Evolutionary conservation across 2,329 filamentous ascomycete genomes (phyloP), one percentile per base, ranked within the genome.

Genomic region (Pleochaeta shiraiana): DNA sequence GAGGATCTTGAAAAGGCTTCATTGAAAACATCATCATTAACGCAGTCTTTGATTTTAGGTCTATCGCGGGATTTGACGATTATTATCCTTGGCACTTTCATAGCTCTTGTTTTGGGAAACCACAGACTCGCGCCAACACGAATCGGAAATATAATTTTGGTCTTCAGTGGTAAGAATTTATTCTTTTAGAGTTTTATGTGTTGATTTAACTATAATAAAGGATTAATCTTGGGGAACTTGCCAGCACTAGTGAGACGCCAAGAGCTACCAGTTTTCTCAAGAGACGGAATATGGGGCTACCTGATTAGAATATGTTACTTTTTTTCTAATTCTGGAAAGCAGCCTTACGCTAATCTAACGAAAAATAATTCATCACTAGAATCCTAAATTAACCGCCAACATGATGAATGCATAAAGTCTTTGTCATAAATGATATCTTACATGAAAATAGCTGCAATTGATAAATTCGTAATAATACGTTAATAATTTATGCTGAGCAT

Each of bases 111-210:
- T 24, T 14, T 69, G 31, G 70, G 70, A 2, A 70, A 67, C 33
- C 69, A 69, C 63, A 69, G 69, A 2, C 64, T 70, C 21, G 64
- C 67, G 19, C 66, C 70, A 55, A 70, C 68, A 26, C 28, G 71
- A 7, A 24, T 60, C 24, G 67, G 67, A 9, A 72, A 72, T 57
- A 45, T 55, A 53, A 39, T 45, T 24, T 53, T 67, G 45, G 30
- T 66, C 14, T 21, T 57, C 55, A 30, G 43, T 53, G 64, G 65
- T 65, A 31, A 33, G 61, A 63, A 12, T 11, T 26, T 43, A 16
- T 63, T 43, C 19, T 34, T 19, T 12, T 45, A n/a, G n/a, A n/a
- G n/a, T n/a, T n/a, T 31, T 47, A 63, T 24, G 21, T 24, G 14
- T 55, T 14, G n/a, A 24, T 9, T 30, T 55, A 26, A 11, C 21